These are phyloP conservation scores for Phyllosticta citribraziliensis DNA, from an alignment of 2,329 filamentous ascomycete genomes.

Conservation along the genomic window DNA sequence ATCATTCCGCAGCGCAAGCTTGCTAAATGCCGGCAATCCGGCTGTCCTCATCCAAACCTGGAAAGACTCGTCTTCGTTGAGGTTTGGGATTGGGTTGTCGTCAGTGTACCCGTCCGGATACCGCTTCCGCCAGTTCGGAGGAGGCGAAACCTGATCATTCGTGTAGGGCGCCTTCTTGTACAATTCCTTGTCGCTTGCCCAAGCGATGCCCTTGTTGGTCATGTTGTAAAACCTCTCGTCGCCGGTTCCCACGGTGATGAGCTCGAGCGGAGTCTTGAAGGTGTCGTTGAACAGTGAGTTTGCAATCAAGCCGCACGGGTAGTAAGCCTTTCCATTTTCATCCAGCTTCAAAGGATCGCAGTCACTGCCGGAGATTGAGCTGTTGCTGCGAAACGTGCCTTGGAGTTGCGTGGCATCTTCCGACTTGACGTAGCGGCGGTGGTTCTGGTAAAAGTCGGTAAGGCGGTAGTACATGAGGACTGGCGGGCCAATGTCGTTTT, in stretches of 20 bases:
- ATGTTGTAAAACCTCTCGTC: constrained; percentile 55
- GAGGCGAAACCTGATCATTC: constrained; percentile 58
- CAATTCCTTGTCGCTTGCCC: constrained; percentile 70
- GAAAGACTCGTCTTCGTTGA: constrained; percentile 71
- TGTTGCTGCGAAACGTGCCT: constrained; percentile 53
- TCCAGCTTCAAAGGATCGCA: constrained; percentile 59
- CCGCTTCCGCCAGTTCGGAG: constrained; percentile 70
- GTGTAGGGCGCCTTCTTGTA: constrained; percentile 64
- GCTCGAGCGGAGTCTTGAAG: constrained; percentile 55
- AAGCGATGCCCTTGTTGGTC: constrained; percentile 71
- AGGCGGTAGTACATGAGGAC: constrained; percentile 92
- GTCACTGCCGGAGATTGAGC: constrained; percentile 54
- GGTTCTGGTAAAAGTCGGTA: constrained; percentile 98
- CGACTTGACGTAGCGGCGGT: constrained; percentile 88
- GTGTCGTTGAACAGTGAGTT: constrained; percentile 98
- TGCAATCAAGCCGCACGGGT: constrained; percentile 90
- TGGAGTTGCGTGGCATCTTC: constrained; percentile 76
- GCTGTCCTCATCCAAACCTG: constrained; percentile 99
- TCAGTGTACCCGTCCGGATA: constrained; percentile 60
- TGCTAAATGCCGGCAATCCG: constrained; percentile 87
- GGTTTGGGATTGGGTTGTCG: constrained; percentile 56
- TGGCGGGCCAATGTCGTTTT: constrained; percentile 67
- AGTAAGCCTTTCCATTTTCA: constrained; percentile 59
- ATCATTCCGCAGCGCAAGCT: constrained; percentile 80
- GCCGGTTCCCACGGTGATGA: constrained; percentile 39